Percentiles rank a stretch among this genome's conserved stretches.
These are phyloP conservation scores for Sinapis alba DNA, from an alignment of 441 rosid genomes.

Conservation along the genomic window DNA sequence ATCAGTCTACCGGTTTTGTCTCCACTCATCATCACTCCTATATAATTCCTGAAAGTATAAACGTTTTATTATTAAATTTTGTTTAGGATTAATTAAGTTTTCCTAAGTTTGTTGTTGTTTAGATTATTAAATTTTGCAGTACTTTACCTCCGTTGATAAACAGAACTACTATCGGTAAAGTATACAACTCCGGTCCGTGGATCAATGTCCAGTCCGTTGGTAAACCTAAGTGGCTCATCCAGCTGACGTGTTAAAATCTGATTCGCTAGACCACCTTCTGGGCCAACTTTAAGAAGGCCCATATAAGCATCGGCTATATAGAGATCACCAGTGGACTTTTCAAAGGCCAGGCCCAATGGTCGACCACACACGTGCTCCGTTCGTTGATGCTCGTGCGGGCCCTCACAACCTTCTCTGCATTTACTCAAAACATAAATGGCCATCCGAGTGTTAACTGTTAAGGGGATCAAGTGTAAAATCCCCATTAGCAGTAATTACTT, in stretches of 20 bases:
- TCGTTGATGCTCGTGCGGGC: slow-evolving; percentile 39
- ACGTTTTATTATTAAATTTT: not conserved
- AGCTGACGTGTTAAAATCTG: slow-evolving; percentile 22
- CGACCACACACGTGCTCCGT: slow-evolving; percentile 61
- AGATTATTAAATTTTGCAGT: not conserved
- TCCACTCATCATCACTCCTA: slow-evolving; percentile 45
- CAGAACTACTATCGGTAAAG: slow-evolving; percentile 59
- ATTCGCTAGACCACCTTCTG: slow-evolving; percentile 48
- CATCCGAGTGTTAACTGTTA: not conserved
- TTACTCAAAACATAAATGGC: slow-evolving; percentile 6
- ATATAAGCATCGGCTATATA: slow-evolving; percentile 63
- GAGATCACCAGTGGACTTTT: slow-evolving; percentile 41
- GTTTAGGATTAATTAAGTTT: too few relatives aligned
- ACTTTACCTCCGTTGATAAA: slow-evolving; percentile 49
- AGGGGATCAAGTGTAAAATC: not conserved
- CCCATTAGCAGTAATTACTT: not conserved
- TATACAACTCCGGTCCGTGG: slow-evolving; percentile 43
- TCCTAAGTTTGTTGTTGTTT: not conserved
- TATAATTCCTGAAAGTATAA: slow-evolving; percentile 45
- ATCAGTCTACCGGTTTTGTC: slow-evolving; percentile 61
- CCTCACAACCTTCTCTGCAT: slow-evolving; percentile 52
- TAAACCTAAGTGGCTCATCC: slow-evolving; percentile 37
- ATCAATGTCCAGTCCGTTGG: slow-evolving; percentile 52
- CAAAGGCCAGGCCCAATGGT: slow-evolving; percentile 58
- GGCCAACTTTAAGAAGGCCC: slow-evolving; percentile 59